These are phyloP conservation scores for Hypomyces rosellus DNA, from an alignment of 2,329 filamentous ascomycete species.

Conservation along the genomic window DNA sequence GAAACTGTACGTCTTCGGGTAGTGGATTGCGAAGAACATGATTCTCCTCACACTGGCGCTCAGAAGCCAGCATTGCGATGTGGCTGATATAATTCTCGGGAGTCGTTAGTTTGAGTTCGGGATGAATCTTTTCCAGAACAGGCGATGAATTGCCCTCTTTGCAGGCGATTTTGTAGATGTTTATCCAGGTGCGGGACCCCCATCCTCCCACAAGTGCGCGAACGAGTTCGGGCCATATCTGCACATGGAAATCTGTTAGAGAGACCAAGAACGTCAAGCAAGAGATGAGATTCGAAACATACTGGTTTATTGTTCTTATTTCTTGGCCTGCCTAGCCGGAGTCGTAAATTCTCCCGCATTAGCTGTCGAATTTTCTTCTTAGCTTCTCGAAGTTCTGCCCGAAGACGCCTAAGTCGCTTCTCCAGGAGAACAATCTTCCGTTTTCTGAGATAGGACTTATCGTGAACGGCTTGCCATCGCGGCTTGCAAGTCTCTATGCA, in stretches of 20 bases:
- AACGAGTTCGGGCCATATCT: neutral
- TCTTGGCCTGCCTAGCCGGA: neutral
- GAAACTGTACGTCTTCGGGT: slow-evolving; percentile 19
- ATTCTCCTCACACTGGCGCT: neutral
- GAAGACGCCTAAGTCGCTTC: too few relatives aligned
- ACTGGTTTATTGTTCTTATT: neutral
- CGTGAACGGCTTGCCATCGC: neutral
- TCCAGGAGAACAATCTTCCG: neutral
- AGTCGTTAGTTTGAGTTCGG: slow-evolving; percentile 3
- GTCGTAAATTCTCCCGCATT: too few relatives aligned
- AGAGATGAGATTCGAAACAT: neutral
- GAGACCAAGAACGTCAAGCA: neutral
- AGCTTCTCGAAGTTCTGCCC: neutral
- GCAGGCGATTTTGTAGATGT: slow-evolving; percentile 2
- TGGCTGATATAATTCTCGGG: neutral
- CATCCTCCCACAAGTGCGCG: neutral
- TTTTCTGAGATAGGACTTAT: slow-evolving; percentile 5
- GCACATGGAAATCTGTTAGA: neutral
- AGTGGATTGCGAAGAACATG: neutral
- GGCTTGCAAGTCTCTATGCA: neutral
- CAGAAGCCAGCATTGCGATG: neutral
- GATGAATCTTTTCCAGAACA: slow-evolving; percentile 2
- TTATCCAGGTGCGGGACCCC: neutral
- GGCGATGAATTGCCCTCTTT: slow-evolving; percentile 9
- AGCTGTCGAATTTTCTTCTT: neutral